A percentile compares a stretch with the other conserved stretches of the same genome.
These are phyloP conservation scores for Penicillium chermesinum DNA, from an alignment of 495 filamentous ascomycete species.

Conservation along the genomic window DNA sequence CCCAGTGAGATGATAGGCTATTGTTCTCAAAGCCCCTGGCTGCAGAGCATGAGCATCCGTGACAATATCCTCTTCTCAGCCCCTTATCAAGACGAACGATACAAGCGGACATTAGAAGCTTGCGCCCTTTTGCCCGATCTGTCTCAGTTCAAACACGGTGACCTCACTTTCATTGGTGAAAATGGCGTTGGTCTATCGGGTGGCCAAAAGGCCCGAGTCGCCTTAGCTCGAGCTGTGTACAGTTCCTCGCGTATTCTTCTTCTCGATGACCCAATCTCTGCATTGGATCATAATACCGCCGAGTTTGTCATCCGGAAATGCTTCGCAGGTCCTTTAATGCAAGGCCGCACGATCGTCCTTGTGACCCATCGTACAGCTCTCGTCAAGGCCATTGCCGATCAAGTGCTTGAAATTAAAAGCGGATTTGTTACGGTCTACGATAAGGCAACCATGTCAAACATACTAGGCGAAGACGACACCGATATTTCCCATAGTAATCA, in stretches of 20 bases:
- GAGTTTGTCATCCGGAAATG: constrained; percentile 64
- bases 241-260: constrained; percentile 59
- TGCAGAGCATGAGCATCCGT: constrained; percentile 85
- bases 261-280: constrained; percentile 67
- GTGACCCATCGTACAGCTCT: constrained; percentile 76
- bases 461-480: constrained; percentile 13
- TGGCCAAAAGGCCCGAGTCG: constrained; percentile 64
- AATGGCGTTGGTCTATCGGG: constrained; percentile 66
- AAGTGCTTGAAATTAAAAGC: constrained; percentile 60
- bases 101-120: constrained; percentile 55
- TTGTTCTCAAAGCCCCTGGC: constrained; percentile 81
- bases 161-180: constrained; percentile 65
- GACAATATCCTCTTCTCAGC: constrained; percentile 79
- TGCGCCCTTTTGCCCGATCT: constrained; percentile 63
- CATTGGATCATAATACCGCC: constrained; percentile 70
- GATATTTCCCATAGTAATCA: constrained; percentile 12
- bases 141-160: constrained; percentile 57
- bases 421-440: constrained; percentile 49
- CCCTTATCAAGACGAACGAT: constrained; percentile 58
- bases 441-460: constrained; percentile 21
- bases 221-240: constrained; percentile 67
- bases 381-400: constrained; percentile 58
- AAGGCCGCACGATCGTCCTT: constrained; percentile 59
- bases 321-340: constrained; percentile 57
- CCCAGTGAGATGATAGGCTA: constrained; percentile 71